phyloP scores from a whole-genome alignment of 225 moss, liverwort and hornwort genomes.

The Takakia lepidozioides region DNA sequence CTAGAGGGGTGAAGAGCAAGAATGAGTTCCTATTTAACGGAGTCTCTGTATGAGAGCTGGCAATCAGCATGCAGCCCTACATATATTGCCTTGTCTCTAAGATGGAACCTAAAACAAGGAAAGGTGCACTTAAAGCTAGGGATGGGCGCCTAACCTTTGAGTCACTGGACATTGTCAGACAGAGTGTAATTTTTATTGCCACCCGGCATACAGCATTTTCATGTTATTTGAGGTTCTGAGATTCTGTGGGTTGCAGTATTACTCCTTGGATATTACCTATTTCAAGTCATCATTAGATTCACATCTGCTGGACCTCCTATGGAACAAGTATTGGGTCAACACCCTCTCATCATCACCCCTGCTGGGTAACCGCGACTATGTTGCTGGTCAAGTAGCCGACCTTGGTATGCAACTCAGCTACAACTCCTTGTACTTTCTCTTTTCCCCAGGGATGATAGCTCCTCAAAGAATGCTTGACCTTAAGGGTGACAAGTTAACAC shows the following conservation, averaged over 20 bases:
- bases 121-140: too few species aligned
- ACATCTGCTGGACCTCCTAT: conserved; percentile 74
- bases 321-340: conserved; percentile 97
- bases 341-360: conserved; percentile 81
- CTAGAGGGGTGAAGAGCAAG: too few species aligned
- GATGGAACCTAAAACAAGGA: too few species aligned
- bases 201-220: too few species aligned
- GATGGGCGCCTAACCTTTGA: too few species aligned
- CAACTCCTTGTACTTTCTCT: not conserved
- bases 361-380: conserved; percentile 82
- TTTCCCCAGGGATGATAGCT: not conserved
- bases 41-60: too few species aligned
- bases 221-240: not conserved
- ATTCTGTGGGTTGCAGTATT: conserved; percentile 57
- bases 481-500: not conserved
- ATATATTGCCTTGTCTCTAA: too few species aligned
- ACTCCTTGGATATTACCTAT: conserved; percentile 83
- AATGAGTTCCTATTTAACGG: too few species aligned
- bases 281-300: conserved; percentile 87
- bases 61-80: too few species aligned
- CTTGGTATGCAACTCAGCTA: conserved; percentile 42
- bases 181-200: too few species aligned
- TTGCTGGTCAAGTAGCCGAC: conserved; percentile 85
- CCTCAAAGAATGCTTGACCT: not conserved
- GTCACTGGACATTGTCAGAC: too few species aligned